Conservation (phyloP, 2,329 filamentous ascomycete species). For the Colletotrichum scovillei region DNA sequence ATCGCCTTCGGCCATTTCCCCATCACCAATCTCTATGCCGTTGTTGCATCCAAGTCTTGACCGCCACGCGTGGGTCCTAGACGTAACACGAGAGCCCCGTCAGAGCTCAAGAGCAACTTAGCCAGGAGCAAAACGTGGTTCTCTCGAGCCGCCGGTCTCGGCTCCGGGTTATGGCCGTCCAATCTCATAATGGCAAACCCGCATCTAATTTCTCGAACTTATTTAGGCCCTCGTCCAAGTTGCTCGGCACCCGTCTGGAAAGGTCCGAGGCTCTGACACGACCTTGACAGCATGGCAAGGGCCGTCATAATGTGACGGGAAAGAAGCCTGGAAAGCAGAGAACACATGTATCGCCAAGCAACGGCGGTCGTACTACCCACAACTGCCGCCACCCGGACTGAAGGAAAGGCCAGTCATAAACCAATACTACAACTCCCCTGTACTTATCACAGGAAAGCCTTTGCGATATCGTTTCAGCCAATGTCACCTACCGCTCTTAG, state of each 20-base stretch:
- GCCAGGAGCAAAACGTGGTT: background rate
- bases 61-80: constrained; percentile 14
- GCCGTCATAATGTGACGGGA: constrained; percentile 19
- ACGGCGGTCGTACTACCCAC: constrained; percentile 19
- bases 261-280: constrained; percentile 20
- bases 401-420: constrained; percentile 1
- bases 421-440: constrained; percentile 12
- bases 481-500: constrained; percentile 31
- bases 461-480: constrained; percentile 4
- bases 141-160: constrained; percentile 20
- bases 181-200: constrained; percentile 28
- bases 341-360: constrained; percentile 25
- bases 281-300: background rate
- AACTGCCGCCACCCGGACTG: constrained; percentile 29
- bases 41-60: constrained; percentile 27
- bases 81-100: background rate
- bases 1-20: background rate
- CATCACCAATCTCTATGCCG: constrained; percentile 26
- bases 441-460: constrained; percentile 12
- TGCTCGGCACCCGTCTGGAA: constrained; percentile 4
- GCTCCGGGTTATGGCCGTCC: constrained; percentile 19
- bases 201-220: constrained; percentile 25
- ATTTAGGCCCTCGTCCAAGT: constrained; percentile 17
- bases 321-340: constrained; percentile 1
- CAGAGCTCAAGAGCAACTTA: background rate